Evolutionary conservation across 495 filamentous ascomycete species (phyloP).

Genomic region (Lophium mytilinum): DNA sequence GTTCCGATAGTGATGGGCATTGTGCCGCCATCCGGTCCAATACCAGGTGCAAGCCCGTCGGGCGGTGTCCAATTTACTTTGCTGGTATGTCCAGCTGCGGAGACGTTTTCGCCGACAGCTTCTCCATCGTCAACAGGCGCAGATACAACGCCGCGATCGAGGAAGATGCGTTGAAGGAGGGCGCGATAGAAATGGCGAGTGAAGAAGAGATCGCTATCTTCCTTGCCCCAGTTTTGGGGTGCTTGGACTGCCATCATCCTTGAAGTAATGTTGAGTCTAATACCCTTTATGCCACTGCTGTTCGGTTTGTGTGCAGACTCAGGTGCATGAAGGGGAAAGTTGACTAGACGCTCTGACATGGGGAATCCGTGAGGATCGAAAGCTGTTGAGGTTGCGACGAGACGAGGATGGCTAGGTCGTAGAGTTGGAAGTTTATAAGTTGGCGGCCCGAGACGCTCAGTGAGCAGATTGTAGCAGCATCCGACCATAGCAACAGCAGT

Average conservation of each 20-base stretch:
- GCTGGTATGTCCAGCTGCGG: slow-evolving; percentile 14
- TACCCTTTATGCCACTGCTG: slow-evolving; percentile 38
- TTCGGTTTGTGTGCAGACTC: slow-evolving; percentile 24
- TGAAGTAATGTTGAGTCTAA: slow-evolving; percentile 89
- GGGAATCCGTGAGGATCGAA: slow-evolving; percentile 88
- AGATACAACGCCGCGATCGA: slow-evolving; percentile 67
- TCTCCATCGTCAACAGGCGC: slow-evolving; percentile 39
- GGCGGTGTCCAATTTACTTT: slow-evolving; percentile 20
- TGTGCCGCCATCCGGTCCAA: slow-evolving; percentile 36
- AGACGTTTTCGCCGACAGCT: slow-evolving; percentile 31
- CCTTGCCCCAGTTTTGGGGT: slow-evolving; percentile 77
- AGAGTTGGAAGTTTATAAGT: slow-evolving; percentile 68
- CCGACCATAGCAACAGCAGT: slow-evolving; percentile 87
- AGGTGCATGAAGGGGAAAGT: slow-evolving; percentile 31
- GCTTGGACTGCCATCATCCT: slow-evolving; percentile 96
- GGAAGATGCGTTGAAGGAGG: slow-evolving; percentile 79
- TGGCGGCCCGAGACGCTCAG: slow-evolving; percentile 77
- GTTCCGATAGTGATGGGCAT: slow-evolving; percentile 81
- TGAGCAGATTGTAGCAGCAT: slow-evolving; percentile 95
- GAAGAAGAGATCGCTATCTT: slow-evolving; percentile 80
- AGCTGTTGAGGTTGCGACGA: slow-evolving; percentile 48
- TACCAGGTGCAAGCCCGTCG: slow-evolving; percentile 8
- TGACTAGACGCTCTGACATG: slow-evolving; percentile 68
- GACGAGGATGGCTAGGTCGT: slow-evolving; percentile 53
- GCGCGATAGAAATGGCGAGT: slow-evolving; percentile 90